Evolutionary conservation across 768 basidiomycete genomes (phyloP).

Genomic region (Mycena latifolia): DNA sequence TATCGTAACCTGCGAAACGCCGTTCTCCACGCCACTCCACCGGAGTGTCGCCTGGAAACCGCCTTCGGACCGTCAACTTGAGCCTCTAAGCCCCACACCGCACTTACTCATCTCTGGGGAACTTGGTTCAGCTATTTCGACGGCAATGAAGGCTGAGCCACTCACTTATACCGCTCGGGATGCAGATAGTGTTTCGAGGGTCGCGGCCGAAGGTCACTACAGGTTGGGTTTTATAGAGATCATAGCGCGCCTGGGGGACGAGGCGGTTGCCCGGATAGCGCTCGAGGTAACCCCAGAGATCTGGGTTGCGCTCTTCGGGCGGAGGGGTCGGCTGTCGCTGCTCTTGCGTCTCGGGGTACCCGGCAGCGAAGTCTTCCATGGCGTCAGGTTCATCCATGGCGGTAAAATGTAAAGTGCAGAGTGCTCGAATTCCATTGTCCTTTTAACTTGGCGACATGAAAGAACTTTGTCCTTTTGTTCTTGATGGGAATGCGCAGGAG

Average conservation of each 20-base stretch:
- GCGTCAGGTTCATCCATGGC: slow-evolving; percentile 1
- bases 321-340: slow-evolving; percentile 5
- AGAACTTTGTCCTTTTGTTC: not conserved
- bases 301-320: not conserved
- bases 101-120: slow-evolving; percentile 79
- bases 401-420: not conserved
- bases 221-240: slow-evolving; percentile 68
- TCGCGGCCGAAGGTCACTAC: slow-evolving; percentile 69
- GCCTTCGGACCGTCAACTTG: slow-evolving; percentile 48
- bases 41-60: slow-evolving; percentile 66
- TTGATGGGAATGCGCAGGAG: not conserved
- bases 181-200: slow-evolving; percentile 64
- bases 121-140: not conserved
- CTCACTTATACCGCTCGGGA: slow-evolving; percentile 12
- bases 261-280: slow-evolving; percentile 1
- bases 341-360: slow-evolving; percentile 15
- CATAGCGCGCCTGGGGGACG: slow-evolving; percentile 63
- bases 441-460: slow-evolving; percentile 2
- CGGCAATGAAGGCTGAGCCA: slow-evolving; percentile 1
- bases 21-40: slow-evolving; percentile 66
- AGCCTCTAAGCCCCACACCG: not conserved
- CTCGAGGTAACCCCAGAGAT: slow-evolving; percentile 27
- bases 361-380: not conserved
- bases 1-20: slow-evolving; percentile 58
- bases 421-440: not conserved